Conservation (phyloP, 139 green algal species). For the Zygnema circumcarinatum region DNA sequence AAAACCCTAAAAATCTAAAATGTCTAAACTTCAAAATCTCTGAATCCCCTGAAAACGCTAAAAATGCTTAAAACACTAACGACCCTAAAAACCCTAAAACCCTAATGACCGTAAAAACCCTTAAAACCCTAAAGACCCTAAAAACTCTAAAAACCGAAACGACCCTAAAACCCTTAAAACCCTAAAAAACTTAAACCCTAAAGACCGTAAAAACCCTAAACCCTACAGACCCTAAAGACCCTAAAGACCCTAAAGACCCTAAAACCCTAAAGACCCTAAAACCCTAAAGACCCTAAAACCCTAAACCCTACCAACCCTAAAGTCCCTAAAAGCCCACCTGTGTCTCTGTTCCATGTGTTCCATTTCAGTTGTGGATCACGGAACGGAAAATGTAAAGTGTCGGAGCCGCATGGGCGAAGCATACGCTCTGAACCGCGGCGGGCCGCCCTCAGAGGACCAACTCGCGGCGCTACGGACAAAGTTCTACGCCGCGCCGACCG, state of each 20-base stretch:
- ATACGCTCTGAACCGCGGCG: conserved; percentile 23
- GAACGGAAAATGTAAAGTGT: conserved; percentile 37
- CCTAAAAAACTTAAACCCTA: neutral
- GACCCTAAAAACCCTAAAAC: neutral
- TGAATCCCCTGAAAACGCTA: neutral
- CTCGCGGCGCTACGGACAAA: neutral
- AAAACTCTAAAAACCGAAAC: neutral
- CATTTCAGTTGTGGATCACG: conserved; percentile 57
- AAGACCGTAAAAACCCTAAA: neutral
- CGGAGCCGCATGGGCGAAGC: conserved; percentile 15
- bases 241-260: too few species aligned
- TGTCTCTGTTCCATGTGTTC: neutral
- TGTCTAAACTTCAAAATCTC: too few species aligned
- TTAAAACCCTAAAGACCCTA: neutral
- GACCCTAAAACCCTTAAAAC: neutral
- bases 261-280: neutral
- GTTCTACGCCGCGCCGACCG: neutral
- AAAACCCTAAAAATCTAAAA: neutral
- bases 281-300: neutral
- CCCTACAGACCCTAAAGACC: neutral
- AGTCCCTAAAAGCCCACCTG: neutral
- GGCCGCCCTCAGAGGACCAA: neutral
- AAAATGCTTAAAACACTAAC: too few species aligned
- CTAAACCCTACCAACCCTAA: neutral
- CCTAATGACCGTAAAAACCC: neutral